phyloP scores from a whole-genome alignment of 805 yeast species.

The Yamadazyma ubonensis region DNA sequence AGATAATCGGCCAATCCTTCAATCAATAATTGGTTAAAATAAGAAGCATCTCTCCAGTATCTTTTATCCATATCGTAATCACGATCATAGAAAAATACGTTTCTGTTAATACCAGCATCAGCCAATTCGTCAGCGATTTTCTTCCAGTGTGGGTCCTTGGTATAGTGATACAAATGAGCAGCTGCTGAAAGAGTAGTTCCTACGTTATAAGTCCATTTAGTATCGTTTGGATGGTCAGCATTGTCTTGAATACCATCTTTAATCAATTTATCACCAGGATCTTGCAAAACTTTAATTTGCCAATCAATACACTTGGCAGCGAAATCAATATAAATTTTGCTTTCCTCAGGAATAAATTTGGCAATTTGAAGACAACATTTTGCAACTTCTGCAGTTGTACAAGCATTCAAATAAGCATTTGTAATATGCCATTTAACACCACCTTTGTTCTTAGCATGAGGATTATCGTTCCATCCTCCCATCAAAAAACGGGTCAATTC shows the following conservation, averaged over 20 bases:
- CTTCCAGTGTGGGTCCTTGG: conserved; percentile 52
- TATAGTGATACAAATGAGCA: conserved; percentile 47
- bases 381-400: conserved; percentile 69
- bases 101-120: conserved; percentile 56
- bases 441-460: conserved; percentile 46
- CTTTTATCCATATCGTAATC: conserved; percentile 56
- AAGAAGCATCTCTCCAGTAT: conserved; percentile 63
- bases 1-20: conserved; percentile 70
- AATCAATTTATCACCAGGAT: conserved; percentile 53
- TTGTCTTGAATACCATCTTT: conserved; percentile 59
- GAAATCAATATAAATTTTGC: conserved; percentile 48
- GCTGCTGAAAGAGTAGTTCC: conserved; percentile 64
- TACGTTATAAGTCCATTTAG: conserved; percentile 66
- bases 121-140: conserved; percentile 49
- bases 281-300: conserved; percentile 52
- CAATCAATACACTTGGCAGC: conserved; percentile 62
- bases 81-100: conserved; percentile 59
- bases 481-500: conserved; percentile 60
- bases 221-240: conserved; percentile 42
- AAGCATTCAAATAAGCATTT: conserved; percentile 59
- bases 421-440: conserved; percentile 69
- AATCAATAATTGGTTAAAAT: conserved; percentile 60
- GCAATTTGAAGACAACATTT: conserved; percentile 59
- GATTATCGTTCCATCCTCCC: conserved; percentile 59
- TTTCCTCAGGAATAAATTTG: conserved; percentile 49